These are phyloP conservation scores for Penicillium sp. DNA, from an alignment of 2,329 filamentous ascomycete genomes.

Conservation along the genomic window DNA sequence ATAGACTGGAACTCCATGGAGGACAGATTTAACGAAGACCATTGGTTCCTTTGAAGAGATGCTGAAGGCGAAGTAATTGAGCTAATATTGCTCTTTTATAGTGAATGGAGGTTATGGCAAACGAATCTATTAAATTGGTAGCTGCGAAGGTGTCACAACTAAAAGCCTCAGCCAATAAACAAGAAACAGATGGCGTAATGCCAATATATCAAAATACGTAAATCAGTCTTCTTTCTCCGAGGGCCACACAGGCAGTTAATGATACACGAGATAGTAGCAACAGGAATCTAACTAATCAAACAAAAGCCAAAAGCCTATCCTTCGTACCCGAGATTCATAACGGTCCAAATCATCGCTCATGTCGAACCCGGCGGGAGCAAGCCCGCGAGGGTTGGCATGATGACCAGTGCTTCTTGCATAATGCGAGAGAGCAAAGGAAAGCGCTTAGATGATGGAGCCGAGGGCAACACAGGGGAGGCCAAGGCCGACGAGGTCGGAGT, in stretches of 20 bases:
- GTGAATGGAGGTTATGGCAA: not conserved
- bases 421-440: slow-evolving; percentile 11
- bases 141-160: slow-evolving; percentile 13
- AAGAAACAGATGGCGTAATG: not conserved
- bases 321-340: slow-evolving; percentile 21
- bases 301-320: slow-evolving; percentile 14
- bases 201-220: not conserved
- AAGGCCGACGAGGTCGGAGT: slow-evolving; percentile 36
- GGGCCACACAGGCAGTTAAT: slow-evolving; percentile 31
- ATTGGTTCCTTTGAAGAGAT: no score
- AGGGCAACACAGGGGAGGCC: slow-evolving; percentile 42
- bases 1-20: no score
- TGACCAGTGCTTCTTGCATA: slow-evolving; percentile 15
- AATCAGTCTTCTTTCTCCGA: slow-evolving; percentile 35
- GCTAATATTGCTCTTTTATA: no score
- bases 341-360: slow-evolving; percentile 10
- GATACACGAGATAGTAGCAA: slow-evolving; percentile 29
- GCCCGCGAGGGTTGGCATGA: slow-evolving; percentile 2
- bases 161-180: slow-evolving; percentile 8
- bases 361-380: not conserved
- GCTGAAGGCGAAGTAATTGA: no score
- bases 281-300: slow-evolving; percentile 21
- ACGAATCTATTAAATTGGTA: slow-evolving; percentile 4
- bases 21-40: no score
- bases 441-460: slow-evolving; percentile 40